phyloP scores from a whole-genome alignment of 1,139 yeast genomes.

The Entelexis paramagnoliae region DNA sequence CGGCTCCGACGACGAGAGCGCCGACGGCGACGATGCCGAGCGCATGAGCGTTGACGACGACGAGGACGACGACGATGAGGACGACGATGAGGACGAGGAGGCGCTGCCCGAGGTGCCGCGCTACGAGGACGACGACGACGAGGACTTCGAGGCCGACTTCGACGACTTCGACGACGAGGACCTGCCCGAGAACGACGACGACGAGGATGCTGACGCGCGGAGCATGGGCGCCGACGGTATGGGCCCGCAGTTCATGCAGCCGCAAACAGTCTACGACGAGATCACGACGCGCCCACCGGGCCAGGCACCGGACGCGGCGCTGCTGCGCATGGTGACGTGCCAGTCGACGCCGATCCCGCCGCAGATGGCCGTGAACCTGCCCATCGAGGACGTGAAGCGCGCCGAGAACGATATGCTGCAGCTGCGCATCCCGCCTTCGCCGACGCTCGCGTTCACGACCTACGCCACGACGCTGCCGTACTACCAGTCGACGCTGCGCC shows the following conservation, averaged over 20 bases:
- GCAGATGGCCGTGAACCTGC: slow-evolving; percentile 16
- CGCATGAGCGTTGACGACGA: slow-evolving; percentile 17
- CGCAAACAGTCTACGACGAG: slow-evolving; percentile 22
- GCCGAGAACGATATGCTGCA: slow-evolving; percentile 28
- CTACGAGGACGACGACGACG: slow-evolving; percentile 25
- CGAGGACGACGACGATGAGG: slow-evolving; percentile 16
- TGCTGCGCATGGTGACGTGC: slow-evolving; percentile 27
- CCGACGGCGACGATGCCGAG: slow-evolving; percentile 15
- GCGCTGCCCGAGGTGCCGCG: slow-evolving; percentile 18
- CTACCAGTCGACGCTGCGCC: slow-evolving; percentile 29
- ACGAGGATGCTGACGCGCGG: slow-evolving; percentile 4
- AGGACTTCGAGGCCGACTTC: slow-evolving; percentile 25
- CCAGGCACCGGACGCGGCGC: slow-evolving; percentile 28
- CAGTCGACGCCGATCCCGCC: slow-evolving; percentile 28
- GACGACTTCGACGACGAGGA: slow-evolving; percentile 26
- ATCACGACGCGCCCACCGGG: slow-evolving; percentile 25
- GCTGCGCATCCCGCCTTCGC: slow-evolving; percentile 28
- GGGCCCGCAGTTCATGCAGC: slow-evolving; percentile 19
- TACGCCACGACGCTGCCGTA: slow-evolving; percentile 30
- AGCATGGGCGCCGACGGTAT: not conserved
- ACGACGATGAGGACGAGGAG: slow-evolving; percentile 18
- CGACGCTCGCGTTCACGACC: slow-evolving; percentile 27
- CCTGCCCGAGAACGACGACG: slow-evolving; percentile 9
- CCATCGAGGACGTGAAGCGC: slow-evolving; percentile 25
- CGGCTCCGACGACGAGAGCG: slow-evolving; percentile 8